These are phyloP conservation scores for Dalbergia oliveri DNA, from an alignment of 306 rosid species.

Conservation along the genomic window DNA sequence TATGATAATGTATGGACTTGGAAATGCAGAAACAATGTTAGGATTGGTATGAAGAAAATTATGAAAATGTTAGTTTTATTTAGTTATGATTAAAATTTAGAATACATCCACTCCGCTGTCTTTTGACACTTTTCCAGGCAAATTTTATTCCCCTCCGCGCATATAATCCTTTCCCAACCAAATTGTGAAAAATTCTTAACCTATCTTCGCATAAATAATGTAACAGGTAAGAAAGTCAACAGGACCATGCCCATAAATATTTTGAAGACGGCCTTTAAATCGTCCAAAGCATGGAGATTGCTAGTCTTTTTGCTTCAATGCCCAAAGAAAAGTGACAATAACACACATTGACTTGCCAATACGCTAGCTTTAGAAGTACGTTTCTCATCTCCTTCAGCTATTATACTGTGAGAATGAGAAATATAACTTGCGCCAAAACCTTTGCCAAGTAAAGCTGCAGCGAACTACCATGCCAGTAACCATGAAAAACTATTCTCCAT, in stretches of 20 bases:
- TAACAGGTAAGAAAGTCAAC: neutral
- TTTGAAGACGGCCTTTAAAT: neutral
- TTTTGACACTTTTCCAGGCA: too few species aligned
- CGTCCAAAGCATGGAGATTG: too few species aligned
- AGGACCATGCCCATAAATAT: too few species aligned
- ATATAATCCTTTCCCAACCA: neutral
- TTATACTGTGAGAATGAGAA: neutral
- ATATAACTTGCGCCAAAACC: neutral
- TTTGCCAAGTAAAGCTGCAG: neutral
- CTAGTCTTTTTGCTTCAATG: neutral
- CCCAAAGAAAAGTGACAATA: slow-evolving; percentile 5
- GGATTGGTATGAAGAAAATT: neutral
- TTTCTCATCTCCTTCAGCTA: slow-evolving; percentile 14
- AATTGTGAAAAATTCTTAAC: neutral
- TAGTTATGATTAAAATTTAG: too few species aligned
- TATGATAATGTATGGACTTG: too few species aligned
- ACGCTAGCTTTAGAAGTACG: slow-evolving; percentile 1
- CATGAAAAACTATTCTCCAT: neutral
- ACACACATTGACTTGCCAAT: neutral
- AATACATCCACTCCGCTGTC: too few species aligned
- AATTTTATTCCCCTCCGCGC: too few species aligned
- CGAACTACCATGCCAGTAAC: neutral
- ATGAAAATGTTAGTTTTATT: neutral
- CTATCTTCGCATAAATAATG: neutral
- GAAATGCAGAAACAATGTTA: too few species aligned